Evolutionary conservation across 148 eudicot genomes (phyloP).

Genomic region (Rhododendron griersonianum): DNA sequence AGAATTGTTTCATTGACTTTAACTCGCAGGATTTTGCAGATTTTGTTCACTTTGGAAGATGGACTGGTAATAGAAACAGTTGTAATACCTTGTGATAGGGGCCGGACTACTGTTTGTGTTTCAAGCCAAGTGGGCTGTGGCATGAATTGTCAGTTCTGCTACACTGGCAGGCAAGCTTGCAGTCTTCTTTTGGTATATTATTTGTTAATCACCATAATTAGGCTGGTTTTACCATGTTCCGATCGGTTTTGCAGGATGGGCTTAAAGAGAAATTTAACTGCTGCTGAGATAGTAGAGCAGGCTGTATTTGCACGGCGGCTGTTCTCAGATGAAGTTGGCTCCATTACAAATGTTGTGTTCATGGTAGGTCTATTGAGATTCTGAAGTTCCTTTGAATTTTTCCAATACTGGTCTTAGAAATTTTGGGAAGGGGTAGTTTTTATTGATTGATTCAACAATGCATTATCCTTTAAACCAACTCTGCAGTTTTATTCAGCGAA

Average conservation of each 20-base stretch:
- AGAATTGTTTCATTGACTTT: slow-evolving; percentile 59
- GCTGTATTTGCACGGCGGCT: slow-evolving; percentile 79
- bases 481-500: not conserved
- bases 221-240: not conserved
- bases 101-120: slow-evolving; percentile 87
- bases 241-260: slow-evolving; percentile 67
- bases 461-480: not conserved
- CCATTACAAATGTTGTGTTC: slow-evolving; percentile 83
- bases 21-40: slow-evolving; percentile 93
- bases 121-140: slow-evolving; percentile 99
- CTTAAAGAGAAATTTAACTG: slow-evolving; percentile 65
- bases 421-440: not conserved
- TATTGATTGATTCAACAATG: not conserved
- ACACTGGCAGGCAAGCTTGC: slow-evolving; percentile 79
- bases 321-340: slow-evolving; percentile 70
- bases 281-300: slow-evolving; percentile 91
- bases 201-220: not conserved
- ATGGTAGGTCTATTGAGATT: slow-evolving; percentile 42
- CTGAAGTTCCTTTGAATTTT: not conserved
- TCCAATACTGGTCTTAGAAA: not conserved
- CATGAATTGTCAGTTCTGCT: slow-evolving; percentile 99
- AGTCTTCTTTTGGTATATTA: not conserved
- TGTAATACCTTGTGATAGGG: slow-evolving; percentile 71
- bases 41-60: slow-evolving; percentile 83
- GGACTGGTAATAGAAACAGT: slow-evolving; percentile 92